Conservation (phyloP, 768 basidiomycete genomes). For the Amyloporia xantha region DNA sequence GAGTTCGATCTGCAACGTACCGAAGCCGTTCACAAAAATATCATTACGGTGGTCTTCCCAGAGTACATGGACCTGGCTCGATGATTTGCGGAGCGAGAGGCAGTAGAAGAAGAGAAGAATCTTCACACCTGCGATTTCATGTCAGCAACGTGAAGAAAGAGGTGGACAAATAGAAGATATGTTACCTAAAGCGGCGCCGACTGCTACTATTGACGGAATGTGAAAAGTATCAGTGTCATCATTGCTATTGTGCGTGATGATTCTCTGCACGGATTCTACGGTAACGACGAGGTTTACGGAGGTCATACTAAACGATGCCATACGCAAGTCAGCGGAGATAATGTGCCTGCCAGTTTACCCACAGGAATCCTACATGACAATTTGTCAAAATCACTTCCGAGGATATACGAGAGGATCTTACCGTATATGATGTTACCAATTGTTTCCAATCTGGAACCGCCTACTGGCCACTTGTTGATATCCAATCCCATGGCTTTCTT, state of each 20-base stretch:
- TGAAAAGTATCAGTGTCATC: slow-evolving; percentile 61
- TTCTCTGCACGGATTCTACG: slow-evolving; percentile 75
- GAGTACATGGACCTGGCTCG: slow-evolving; percentile 89
- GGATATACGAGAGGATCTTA: slow-evolving; percentile 19
- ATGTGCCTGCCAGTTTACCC: slow-evolving; percentile 6
- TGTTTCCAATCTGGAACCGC: slow-evolving; percentile 84
- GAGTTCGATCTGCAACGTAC: too few relatives aligned
- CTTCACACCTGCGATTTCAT: slow-evolving; percentile 61
- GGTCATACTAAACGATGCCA: slow-evolving; percentile 55
- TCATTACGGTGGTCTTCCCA: slow-evolving; percentile 98
- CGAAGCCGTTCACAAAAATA: slow-evolving; percentile 76
- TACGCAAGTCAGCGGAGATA: background rate
- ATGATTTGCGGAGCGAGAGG: slow-evolving; percentile 65
- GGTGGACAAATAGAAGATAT: slow-evolving; percentile 11
- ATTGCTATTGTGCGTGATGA: slow-evolving; percentile 49
- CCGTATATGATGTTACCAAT: slow-evolving; percentile 88
- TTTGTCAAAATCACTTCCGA: background rate
- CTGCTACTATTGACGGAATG: slow-evolving; percentile 76
- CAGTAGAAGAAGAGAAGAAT: slow-evolving; percentile 85
- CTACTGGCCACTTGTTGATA: slow-evolving; percentile 84
- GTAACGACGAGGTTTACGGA: slow-evolving; percentile 88
- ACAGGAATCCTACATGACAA: slow-evolving; percentile 41
- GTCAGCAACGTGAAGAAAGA: background rate
- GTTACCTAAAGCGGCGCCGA: slow-evolving; percentile 75
- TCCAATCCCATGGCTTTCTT: slow-evolving; percentile 66